phyloP scores from a whole-genome alignment of 2,329 filamentous ascomycete genomes.

The Pyrenophora graminea region DNA sequence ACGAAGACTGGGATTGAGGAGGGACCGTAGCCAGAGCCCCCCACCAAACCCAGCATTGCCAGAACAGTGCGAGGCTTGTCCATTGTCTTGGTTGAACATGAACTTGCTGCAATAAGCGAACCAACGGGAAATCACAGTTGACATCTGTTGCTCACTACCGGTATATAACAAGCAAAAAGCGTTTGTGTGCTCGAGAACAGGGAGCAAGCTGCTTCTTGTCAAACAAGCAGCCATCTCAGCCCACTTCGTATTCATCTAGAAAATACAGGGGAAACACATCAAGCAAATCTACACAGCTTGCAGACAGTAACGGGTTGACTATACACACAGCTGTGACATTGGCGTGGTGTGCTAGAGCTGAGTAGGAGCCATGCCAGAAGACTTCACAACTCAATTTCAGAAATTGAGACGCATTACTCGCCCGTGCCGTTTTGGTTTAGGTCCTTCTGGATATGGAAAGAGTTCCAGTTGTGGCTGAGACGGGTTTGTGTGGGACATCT shows the following conservation, averaged over 20 bases:
- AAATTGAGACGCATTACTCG: no score
- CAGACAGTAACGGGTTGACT: no score
- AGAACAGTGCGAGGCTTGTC: neutral
- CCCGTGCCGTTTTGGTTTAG: no score
- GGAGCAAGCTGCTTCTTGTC: neutral
- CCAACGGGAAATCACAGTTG: neutral
- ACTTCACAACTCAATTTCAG: no score
- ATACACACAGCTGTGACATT: no score
- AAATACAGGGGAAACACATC: neutral
- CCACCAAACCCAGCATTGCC: neutral
- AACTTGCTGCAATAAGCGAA: neutral
- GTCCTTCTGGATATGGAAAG: no score
- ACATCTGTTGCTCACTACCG: neutral
- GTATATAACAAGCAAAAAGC: neutral
- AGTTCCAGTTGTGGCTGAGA: no score
- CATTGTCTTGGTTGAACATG: neutral
- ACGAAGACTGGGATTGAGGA: slow-evolving; percentile 58
- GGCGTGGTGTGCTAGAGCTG: no score
- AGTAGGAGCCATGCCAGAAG: no score
- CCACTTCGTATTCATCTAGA: neutral
- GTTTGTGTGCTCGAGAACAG: neutral
- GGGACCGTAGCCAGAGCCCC: neutral
- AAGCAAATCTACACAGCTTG: no score
- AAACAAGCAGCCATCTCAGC: no score
- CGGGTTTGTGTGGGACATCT: no score